Conservation (phyloP, 345 rosid species). For the Salix koriyanagi region DNA sequence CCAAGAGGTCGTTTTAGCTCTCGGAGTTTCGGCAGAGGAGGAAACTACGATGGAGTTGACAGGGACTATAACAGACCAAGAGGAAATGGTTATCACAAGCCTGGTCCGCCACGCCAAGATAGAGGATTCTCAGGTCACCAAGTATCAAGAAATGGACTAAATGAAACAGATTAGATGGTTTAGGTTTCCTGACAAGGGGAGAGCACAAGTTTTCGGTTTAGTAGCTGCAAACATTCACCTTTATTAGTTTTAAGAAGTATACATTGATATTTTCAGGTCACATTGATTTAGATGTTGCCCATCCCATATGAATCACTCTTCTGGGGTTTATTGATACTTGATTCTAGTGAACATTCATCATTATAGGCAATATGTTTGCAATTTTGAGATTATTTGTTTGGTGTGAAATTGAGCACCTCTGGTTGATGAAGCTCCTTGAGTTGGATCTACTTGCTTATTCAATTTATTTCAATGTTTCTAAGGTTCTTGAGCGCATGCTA, state of each 20-base stretch:
- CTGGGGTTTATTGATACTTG: slow-evolving; percentile 1
- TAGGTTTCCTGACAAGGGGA: background rate
- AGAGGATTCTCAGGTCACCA: slow-evolving; percentile 35
- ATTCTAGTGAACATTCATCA: background rate
- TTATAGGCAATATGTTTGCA: slow-evolving; percentile 13
- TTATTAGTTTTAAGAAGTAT: slow-evolving; percentile 17
- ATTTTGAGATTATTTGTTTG: slow-evolving; percentile 13
- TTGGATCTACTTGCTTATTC: background rate
- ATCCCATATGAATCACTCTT: slow-evolving; percentile 6
- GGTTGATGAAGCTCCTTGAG: background rate
- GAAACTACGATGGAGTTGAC: slow-evolving; percentile 39
- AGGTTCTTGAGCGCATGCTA: too few species aligned
- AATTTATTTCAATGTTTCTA: background rate
- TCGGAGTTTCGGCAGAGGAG: slow-evolving; percentile 41
- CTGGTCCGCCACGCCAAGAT: slow-evolving; percentile 34
- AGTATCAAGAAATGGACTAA: slow-evolving; percentile 29
- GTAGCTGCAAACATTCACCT: slow-evolving; percentile 1
- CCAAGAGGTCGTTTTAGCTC: slow-evolving; percentile 45
- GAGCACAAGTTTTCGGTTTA: slow-evolving; percentile 23
- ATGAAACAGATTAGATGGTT: slow-evolving; percentile 20
- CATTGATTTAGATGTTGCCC: slow-evolving; percentile 8
- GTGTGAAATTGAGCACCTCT: background rate
- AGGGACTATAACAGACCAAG: slow-evolving; percentile 43
- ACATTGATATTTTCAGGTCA: slow-evolving; percentile 9
- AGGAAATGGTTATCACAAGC: slow-evolving; percentile 53